Evolutionary conservation across 1,284 basidiomycete species (phyloP).

Genomic region (Stygiomarasmius scandens): DNA sequence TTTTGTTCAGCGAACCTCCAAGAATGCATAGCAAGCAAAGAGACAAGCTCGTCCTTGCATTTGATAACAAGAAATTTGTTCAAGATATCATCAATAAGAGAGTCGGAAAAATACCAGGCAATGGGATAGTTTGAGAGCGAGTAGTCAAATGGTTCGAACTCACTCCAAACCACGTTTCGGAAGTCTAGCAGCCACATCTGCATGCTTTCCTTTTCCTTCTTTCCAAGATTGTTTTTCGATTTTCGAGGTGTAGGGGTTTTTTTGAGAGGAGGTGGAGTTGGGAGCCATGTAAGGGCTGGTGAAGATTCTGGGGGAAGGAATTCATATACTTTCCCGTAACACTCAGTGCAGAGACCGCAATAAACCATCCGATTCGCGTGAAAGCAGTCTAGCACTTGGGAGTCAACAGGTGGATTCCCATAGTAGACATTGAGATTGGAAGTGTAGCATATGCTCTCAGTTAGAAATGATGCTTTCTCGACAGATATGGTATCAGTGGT

Average conservation of each 20-base stretch:
- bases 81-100: background rate
- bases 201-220: background rate
- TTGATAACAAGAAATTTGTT: background rate
- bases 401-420: background rate
- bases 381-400: background rate
- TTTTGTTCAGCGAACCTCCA: background rate
- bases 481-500: background rate
- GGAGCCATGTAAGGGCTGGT: background rate
- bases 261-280: background rate
- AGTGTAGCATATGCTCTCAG: background rate
- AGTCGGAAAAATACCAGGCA: background rate
- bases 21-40: background rate
- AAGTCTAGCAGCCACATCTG: constrained; percentile 1
- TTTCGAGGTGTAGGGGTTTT: background rate
- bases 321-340: background rate
- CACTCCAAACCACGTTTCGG: background rate
- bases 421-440: background rate
- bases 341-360: background rate
- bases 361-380: background rate
- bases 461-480: background rate
- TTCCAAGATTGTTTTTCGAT: background rate
- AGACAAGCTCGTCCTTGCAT: background rate
- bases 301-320: background rate
- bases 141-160: background rate
- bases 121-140: background rate